Evolutionary conservation across 2,329 filamentous ascomycete genomes (phyloP).

Genomic region (Phialophora macrospora): DNA sequence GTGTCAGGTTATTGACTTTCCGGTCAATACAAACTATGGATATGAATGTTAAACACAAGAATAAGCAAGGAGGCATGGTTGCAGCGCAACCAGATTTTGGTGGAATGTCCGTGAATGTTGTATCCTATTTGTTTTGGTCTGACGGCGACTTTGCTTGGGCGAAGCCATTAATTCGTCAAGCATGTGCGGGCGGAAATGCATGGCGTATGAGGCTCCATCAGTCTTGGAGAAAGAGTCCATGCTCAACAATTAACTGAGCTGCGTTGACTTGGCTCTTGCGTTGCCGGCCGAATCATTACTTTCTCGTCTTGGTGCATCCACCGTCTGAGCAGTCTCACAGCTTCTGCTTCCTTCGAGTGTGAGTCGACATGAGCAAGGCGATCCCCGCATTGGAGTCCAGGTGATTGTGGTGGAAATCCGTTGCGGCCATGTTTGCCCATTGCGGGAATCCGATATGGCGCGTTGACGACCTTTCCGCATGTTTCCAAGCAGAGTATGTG

Average conservation of each 20-base stretch:
- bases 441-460: conserved; percentile 65
- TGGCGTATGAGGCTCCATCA: conserved; percentile 5
- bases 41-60: too few species aligned
- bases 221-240: conserved; percentile 2
- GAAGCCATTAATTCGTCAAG: not conserved
- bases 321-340: conserved; percentile 5
- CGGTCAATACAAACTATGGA: too few species aligned
- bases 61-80: too few species aligned
- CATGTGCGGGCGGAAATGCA: not conserved
- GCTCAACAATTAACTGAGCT: not conserved
- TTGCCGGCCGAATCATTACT: not conserved
- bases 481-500: conserved; percentile 63
- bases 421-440: conserved; percentile 57
- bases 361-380: conserved; percentile 23
- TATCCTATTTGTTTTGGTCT: too few species aligned
- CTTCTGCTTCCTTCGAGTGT: conserved; percentile 3
- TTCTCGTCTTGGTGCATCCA: conserved; percentile 5
- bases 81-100: too few species aligned
- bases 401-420: conserved; percentile 28
- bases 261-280: not conserved
- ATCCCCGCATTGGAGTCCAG: conserved; percentile 20
- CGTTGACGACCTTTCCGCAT: conserved; percentile 65
- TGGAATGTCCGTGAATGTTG: too few species aligned
- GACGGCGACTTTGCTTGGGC: too few species aligned
- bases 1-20: too few species aligned